Conservation (phyloP, 768 basidiomycete species). For the Pleurotus cornucopiae region DNA sequence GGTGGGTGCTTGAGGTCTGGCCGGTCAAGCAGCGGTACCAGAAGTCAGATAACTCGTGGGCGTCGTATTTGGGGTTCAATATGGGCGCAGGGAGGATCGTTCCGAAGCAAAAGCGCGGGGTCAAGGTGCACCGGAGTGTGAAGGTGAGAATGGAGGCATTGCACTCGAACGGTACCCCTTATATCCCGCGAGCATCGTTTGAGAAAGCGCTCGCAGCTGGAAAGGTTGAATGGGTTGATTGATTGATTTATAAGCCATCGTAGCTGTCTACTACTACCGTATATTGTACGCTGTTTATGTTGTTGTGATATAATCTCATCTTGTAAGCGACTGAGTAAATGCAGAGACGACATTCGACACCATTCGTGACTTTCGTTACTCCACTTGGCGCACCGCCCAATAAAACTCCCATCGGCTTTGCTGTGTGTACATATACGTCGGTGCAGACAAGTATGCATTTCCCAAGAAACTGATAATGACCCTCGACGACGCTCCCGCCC, state of each 20-base stretch:
- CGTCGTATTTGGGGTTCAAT: conserved; percentile 23
- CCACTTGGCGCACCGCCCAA: too few relatives aligned
- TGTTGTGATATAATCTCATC: too few relatives aligned
- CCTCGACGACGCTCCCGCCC: too few relatives aligned
- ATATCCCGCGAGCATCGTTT: conserved; percentile 33
- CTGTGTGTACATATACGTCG: too few relatives aligned
- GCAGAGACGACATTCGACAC: too few relatives aligned
- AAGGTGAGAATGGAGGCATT: conserved; percentile 51
- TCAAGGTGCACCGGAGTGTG: conserved; percentile 47
- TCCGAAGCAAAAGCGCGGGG: conserved; percentile 33
- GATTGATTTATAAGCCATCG: conserved; percentile 5
- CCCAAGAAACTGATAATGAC: too few relatives aligned
- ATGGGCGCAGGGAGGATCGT: conserved; percentile 35
- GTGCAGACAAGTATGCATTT: too few relatives aligned
- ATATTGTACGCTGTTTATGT: too few relatives aligned
- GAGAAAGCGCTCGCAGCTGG: conserved; percentile 18
- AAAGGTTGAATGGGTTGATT: conserved; percentile 30
- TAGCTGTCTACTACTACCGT: too few relatives aligned
- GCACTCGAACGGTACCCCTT: conserved; percentile 27
- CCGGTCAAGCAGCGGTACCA: conserved; percentile 35
- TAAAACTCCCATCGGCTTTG: too few relatives aligned
- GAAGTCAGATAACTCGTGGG: conserved; percentile 26
- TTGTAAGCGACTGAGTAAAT: too few relatives aligned
- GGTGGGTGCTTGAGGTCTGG: conserved; percentile 62
- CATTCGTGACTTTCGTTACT: too few relatives aligned